Evolutionary conservation across 2,329 filamentous ascomycete species (phyloP).

Genomic region (Diaporthe citri): DNA sequence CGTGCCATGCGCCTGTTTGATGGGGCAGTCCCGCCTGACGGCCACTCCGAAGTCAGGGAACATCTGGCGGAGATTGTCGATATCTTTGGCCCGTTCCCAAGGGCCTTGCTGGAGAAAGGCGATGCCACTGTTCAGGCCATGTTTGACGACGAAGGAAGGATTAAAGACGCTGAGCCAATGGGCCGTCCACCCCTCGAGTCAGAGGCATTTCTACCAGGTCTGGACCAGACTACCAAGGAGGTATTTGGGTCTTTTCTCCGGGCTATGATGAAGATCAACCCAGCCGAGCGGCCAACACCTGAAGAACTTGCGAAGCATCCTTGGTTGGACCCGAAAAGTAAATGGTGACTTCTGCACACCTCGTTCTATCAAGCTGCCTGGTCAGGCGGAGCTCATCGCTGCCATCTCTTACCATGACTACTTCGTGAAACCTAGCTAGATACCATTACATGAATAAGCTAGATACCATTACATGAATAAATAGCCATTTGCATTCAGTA

Average conservation of each 20-base stretch:
- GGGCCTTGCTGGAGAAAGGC: slow-evolving; percentile 1
- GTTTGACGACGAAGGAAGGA: slow-evolving; percentile 26
- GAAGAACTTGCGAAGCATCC: not conserved
- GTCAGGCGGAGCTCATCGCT: not conserved
- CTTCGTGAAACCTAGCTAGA: too few species aligned
- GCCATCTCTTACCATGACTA: not conserved
- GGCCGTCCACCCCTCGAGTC: slow-evolving; percentile 8
- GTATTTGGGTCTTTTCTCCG: slow-evolving; percentile 2
- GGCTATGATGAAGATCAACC: slow-evolving; percentile 11
- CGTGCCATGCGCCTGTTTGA: slow-evolving; percentile 15
- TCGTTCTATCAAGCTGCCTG: not conserved
- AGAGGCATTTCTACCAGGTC: slow-evolving; percentile 13
- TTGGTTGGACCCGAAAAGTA: not conserved
- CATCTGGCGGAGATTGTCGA: slow-evolving; percentile 21
- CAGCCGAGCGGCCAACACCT: not conserved
- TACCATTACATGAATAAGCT: too few species aligned
- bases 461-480: too few species aligned
- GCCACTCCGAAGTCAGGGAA: slow-evolving; percentile 17
- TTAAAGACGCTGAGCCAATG: not conserved
- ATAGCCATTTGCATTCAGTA: too few species aligned
- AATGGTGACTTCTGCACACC: not conserved
- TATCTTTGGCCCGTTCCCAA: slow-evolving; percentile 23
- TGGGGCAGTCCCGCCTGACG: not conserved
- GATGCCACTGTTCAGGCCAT: not conserved
- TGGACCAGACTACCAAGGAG: not conserved